A percentile compares a stretch with the other conserved stretches of the same genome.
Evolutionary conservation across 78 protist species (phyloP).

Genomic region (Reticulomyxa filosa): DNA sequence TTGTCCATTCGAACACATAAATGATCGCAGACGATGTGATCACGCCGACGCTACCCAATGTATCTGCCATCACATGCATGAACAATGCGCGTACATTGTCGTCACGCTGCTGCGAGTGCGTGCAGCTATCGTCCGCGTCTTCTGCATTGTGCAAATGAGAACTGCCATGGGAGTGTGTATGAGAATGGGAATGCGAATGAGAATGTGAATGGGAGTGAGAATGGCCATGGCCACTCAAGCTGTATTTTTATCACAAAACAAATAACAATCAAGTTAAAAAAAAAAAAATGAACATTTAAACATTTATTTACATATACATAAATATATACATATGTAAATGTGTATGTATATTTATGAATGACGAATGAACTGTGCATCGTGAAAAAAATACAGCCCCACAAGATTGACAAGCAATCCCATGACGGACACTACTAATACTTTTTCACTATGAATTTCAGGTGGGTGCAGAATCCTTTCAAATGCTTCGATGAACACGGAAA

Average conservation of each 20-base stretch:
- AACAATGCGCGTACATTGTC: too few relatives aligned
- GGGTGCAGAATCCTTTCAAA: slow-evolving; percentile 52
- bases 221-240: slow-evolving; percentile 19
- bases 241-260: too few relatives aligned
- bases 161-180: slow-evolving; percentile 7
- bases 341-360: not conserved
- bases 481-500: slow-evolving; percentile 53
- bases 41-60: slow-evolving; percentile 86
- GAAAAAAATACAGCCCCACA: slow-evolving; percentile 61
- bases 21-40: slow-evolving; percentile 57
- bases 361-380: slow-evolving; percentile 1
- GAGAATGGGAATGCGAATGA: slow-evolving; percentile 13
- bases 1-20: slow-evolving; percentile 32
- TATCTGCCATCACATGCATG: slow-evolving; percentile 84
- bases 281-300: too few relatives aligned
- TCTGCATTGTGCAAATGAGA: slow-evolving; percentile 1
- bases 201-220: slow-evolving; percentile 6
- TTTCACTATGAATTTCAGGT: slow-evolving; percentile 45
- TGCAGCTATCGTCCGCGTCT: slow-evolving; percentile 28
- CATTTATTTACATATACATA: too few relatives aligned
- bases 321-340: too few relatives aligned
- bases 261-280: too few relatives aligned
- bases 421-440: slow-evolving; percentile 56
- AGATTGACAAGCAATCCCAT: slow-evolving; percentile 71
- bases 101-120: slow-evolving; percentile 1